Conservation (phyloP, 2,329 filamentous ascomycete genomes). For the Colletotrichum cereale region DNA sequence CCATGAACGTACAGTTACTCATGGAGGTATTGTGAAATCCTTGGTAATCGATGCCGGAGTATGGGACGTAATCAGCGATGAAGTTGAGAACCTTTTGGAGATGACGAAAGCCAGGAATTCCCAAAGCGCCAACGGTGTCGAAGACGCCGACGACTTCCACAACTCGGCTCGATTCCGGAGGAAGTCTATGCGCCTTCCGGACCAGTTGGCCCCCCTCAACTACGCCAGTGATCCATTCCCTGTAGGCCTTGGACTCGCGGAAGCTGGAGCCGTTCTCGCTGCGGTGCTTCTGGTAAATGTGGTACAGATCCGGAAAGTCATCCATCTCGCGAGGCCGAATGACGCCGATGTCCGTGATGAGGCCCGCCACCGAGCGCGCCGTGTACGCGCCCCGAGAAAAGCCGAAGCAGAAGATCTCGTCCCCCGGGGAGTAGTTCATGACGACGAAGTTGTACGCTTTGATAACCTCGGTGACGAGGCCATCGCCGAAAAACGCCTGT, state of each 20-base stretch:
- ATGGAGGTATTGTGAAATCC: constrained; percentile 20
- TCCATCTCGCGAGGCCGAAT: constrained; percentile 26
- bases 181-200: neutral
- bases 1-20: constrained; percentile 16
- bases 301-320: constrained; percentile 10
- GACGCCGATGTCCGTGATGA: constrained; percentile 47
- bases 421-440: constrained; percentile 53
- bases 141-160: constrained; percentile 33
- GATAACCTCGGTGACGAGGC: constrained; percentile 36
- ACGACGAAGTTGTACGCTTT: constrained; percentile 55
- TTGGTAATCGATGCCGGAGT: constrained; percentile 7
- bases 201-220: neutral
- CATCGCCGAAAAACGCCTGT: constrained; percentile 6
- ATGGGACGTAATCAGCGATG: neutral
- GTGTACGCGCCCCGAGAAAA: constrained; percentile 57
- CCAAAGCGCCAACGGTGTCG: constrained; percentile 36
- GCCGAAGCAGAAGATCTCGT: constrained; percentile 52
- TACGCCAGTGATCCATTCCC: constrained; percentile 20
- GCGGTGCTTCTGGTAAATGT: neutral
- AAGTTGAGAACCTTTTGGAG: neutral
- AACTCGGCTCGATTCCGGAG: constrained; percentile 12
- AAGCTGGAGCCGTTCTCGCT: neutral
- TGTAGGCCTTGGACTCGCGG: neutral
- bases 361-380: constrained; percentile 54
- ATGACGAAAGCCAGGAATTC: constrained; percentile 3